phyloP scores from a whole-genome alignment of 352 stramenopile genomes.

The Globisporangium recalcitrans region DNA sequence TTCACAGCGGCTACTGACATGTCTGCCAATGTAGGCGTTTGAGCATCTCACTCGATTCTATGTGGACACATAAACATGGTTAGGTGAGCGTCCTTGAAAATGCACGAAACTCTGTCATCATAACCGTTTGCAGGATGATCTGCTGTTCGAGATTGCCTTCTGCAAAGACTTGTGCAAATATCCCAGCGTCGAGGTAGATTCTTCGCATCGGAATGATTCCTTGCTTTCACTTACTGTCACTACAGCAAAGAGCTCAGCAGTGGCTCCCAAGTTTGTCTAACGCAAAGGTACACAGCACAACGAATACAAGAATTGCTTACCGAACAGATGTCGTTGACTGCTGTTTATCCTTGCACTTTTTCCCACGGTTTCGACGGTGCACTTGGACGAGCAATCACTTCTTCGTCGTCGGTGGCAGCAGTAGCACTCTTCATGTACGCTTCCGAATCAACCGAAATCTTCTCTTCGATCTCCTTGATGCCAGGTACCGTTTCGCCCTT shows the following conservation, averaged over 20 bases:
- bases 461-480: slow-evolving; percentile 72
- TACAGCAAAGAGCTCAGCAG: background rate
- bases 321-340: background rate
- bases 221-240: background rate
- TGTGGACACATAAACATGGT: background rate
- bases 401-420: background rate
- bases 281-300: background rate
- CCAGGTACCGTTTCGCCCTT: slow-evolving; percentile 66
- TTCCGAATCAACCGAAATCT: slow-evolving; percentile 53
- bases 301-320: background rate
- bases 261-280: background rate
- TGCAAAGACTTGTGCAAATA: too few species aligned
- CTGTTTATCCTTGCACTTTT: slow-evolving; percentile 25
- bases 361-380: slow-evolving; percentile 40
- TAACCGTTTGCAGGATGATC: too few species aligned
- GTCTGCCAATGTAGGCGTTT: background rate
- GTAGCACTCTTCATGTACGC: slow-evolving; percentile 7
- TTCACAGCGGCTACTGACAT: background rate
- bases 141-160: too few species aligned
- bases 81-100: too few species aligned
- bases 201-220: background rate
- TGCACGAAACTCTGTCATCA: background rate
- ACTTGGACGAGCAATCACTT: slow-evolving; percentile 7
- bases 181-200: background rate
- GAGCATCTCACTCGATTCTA: too few species aligned